Base-by-base conservation (phyloP, 192 early-diverging fungal genomes). In the Rhizophagus clarus region DNA sequence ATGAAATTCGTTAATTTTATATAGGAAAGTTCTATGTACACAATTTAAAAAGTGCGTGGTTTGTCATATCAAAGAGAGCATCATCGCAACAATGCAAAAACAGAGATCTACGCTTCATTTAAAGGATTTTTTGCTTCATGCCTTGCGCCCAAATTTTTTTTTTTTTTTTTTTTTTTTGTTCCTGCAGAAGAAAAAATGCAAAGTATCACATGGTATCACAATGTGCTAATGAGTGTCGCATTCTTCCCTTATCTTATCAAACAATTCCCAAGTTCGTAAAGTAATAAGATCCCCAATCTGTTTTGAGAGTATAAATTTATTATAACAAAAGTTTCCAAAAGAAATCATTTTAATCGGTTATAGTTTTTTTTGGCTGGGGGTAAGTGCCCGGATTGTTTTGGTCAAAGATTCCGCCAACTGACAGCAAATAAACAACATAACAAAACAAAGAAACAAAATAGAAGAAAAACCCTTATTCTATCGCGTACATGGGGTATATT, bases 131-230 rank as follows among this genome's bases (percentile, higher is more conserved):
- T 66, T 66, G 28, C 10, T 66, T 66, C 63, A 66, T 28, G 63
- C 4, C 15, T 56, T 56, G 15, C 49, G 28, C 28, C 24, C 15
- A 66, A 11, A 6, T 3, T 11, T 66, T 10, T 31, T 66, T 31
- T 66, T 66, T 11, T 66, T 10, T 31, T 66, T 31, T 66, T 66
- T 66, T 24, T 66, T 66, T 28, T 8, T 62, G 15, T 62, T 66
- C 24, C 63, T 66, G 63, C 63, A 66, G 63, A 66, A 66, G 63
- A 64, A n/a, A n/a, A 66, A 29, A 66, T 66, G 63, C 63, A 66
- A 66, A 66, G 63, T 66, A 66, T 66, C 63, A 66, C 63, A 66
- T 66, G 63, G 63, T 31, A 66, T 66, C 63, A 66, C 63, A 66
- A 66, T 66, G 63, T 66, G 63, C 11, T 66, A n/a, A 29, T 66